Evolutionary conservation across 1,284 basidiomycete genomes (phyloP), one percentile per base, ranked within the genome.

Genomic region (Coniferiporia sulphurascens): DNA sequence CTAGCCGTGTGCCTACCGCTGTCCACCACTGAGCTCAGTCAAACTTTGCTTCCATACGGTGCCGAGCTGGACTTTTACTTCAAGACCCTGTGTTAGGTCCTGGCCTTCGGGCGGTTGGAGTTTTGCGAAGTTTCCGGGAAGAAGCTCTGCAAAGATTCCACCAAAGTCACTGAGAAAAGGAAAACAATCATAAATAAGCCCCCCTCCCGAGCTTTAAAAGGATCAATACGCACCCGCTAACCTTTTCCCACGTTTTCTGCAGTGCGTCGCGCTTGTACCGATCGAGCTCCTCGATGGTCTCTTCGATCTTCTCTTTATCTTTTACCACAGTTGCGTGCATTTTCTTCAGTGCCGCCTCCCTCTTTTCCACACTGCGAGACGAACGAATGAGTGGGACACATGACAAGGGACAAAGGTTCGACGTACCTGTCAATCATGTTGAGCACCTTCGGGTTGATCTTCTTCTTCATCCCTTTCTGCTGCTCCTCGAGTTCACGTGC

Each of bases 61-160:
- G 2, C 97, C 97, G 1, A 99, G 82, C 61, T 86, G 86, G 34
- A 99, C 97, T 70, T 98, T 98, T 73, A 99, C 95, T 72, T 99
- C 97, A 6, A 99, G 82, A 15, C 97, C 97, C 64, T 96, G 84
- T 69, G 94, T 96, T 60, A 99, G 77, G 67, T 98, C 95, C 72
- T 92, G 87, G 0, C 90, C 91, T 61, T 99, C 95, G 3, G 95
- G 93, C 7, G 95, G 93, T 68, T 95, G 91, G 32, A 99, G 78
- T 71, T 95, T 97, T 8, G 94, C 94, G 70, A 95, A 97, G 73
- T 99, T 99, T 34, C 95, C 95, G 0, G 97, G 97, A 0, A 99
- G 74, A 1, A 99, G 80, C 68, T 99, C 97, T 4, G 86, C 94
- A 71, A 99, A 99, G 72, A 99, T 99, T 9, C 84, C 86, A 12